Base-by-base conservation (phyloP, 2,329 filamentous ascomycete species). In the Pyricularia grisea region DNA sequence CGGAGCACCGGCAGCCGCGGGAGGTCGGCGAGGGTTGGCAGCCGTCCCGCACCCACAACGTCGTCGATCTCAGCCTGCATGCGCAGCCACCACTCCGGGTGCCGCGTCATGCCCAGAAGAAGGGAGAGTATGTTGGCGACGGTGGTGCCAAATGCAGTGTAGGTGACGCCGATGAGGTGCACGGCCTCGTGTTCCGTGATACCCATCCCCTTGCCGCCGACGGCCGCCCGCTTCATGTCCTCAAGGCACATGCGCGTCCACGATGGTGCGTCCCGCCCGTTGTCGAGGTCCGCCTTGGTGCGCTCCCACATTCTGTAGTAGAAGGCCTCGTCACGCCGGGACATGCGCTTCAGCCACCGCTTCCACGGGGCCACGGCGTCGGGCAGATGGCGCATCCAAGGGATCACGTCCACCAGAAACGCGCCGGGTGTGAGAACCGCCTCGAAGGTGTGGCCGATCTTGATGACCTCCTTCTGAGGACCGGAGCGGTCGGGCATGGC, bases 91-190 rank as follows among this genome's bases (percentile, higher is more conserved):
- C 78, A 77, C 10, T 81, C 77, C 0, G 82, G 82, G 70, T 82
- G 82, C 0, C 81, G 78, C 36, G 81, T 75, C 65, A 84, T 78
- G 0, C 83, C 83, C 5, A 83, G 77, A 7, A 84, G 11, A 23
- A 61, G 11, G 58, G n/a, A 25, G 2, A 61, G 58, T 3, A 61
- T 25, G 58, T 61, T 61, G 58, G 58, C 58, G 23, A 17, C 23
- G 23, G n/a, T 61, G 11, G 58, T 61, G 23, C 58, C 58, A 61
- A 61, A 61, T 3, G 58, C 58, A 23, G 58, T 61, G 25, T 61
- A 61, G 58, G 58, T 61, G 23, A 28, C n/a, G 11, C 58, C 58
- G 2, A 61, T 61, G 23, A 61, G 58, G 58, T 61, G 58, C 11
- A 61, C 58, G 58, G 58, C 58, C 58, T 61, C 58, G 23, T 28